Evolutionary conservation across 2,329 filamentous ascomycete species (phyloP).

Genomic region (Zasmidium citrigriseum): DNA sequence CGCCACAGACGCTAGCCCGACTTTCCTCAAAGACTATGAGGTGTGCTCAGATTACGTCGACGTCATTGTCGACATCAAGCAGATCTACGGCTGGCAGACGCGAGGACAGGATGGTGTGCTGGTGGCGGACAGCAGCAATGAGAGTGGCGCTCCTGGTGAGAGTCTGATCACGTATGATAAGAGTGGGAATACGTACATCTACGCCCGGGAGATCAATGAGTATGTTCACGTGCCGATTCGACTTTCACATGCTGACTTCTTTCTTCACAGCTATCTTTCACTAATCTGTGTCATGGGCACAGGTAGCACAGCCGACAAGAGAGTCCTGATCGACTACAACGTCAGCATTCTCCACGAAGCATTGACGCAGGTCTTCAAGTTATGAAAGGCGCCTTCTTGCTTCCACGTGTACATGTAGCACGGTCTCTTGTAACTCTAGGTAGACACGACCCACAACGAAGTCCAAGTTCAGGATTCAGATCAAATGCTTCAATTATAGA

Average conservation of each 20-base stretch:
- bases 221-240: constrained; percentile 44
- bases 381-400: constrained; percentile 16
- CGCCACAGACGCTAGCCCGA: constrained; percentile 88
- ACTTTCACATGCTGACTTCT: constrained; percentile 15
- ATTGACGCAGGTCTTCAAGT: constrained; percentile 70
- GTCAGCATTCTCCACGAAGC: constrained; percentile 80
- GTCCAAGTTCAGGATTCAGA: too few species aligned
- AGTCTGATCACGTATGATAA: constrained; percentile 64
- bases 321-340: constrained; percentile 84
- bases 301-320: constrained; percentile 76
- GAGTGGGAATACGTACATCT: constrained; percentile 60
- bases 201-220: constrained; percentile 68
- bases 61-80: constrained; percentile 94
- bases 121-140: constrained; percentile 3
- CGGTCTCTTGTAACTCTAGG: background rate
- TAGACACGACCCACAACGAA: background rate
- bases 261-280: constrained; percentile 63
- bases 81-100: constrained; percentile 79
- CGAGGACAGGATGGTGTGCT: constrained; percentile 8
- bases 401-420: background rate
- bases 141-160: constrained; percentile 44
- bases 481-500: background rate
- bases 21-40: constrained; percentile 94
- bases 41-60: constrained; percentile 99
- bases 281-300: constrained; percentile 86